Evolutionary conservation across 306 rosid genomes (phyloP).

Genomic region (Ormosia emarginata): DNA sequence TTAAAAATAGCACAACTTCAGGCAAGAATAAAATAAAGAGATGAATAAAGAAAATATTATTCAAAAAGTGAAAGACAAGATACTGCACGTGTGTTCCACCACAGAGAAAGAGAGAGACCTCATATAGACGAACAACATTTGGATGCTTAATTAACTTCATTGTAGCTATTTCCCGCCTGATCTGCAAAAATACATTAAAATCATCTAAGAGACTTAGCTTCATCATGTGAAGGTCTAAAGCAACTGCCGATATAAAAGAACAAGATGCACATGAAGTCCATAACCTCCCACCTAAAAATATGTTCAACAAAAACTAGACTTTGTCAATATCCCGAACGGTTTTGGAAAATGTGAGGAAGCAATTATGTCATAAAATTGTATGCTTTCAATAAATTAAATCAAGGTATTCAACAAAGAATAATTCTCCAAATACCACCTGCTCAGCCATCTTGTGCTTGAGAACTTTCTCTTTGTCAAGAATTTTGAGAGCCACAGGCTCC

Average conservation of each 20-base stretch:
- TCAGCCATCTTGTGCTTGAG: constrained; percentile 99
- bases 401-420: background rate
- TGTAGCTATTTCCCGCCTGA: constrained; percentile 86
- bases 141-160: constrained; percentile 99
- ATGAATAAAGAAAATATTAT: background rate
- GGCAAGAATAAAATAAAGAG: background rate
- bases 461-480: constrained; percentile 95
- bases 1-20: background rate
- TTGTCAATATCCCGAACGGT: background rate
- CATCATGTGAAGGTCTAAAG: constrained; percentile 10
- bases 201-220: background rate
- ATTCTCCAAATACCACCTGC: constrained; percentile 61
- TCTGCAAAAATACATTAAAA: constrained; percentile 47
- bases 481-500: constrained; percentile 82
- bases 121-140: constrained; percentile 74
- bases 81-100: background rate
- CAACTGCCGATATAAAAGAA: background rate
- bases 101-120: constrained; percentile 50
- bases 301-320: background rate
- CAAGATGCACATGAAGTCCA: background rate
- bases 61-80: background rate
- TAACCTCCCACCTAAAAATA: background rate
- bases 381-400: background rate
- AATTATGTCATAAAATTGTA: background rate
- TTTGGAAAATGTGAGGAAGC: constrained; percentile 14